Conservation (phyloP, 1,139 yeast genomes). For the Candida sp. region DNA sequence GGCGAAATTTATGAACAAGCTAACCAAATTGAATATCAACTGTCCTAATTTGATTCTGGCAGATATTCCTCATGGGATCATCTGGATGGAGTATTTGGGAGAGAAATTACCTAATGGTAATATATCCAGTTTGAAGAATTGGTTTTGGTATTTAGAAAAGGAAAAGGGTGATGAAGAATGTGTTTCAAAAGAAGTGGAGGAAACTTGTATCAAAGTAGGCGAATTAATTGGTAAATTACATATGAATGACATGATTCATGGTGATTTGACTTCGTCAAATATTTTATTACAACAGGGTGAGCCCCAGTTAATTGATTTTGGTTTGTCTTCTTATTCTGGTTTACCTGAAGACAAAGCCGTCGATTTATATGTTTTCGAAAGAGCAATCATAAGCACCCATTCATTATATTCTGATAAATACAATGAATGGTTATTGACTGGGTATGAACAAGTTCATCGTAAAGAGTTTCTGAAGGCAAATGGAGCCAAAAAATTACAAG, state of each 20-base stretch:
- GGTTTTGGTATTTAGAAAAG: slow-evolving; percentile 62
- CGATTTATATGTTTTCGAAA: slow-evolving; percentile 87
- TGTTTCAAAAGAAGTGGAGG: slow-evolving; percentile 33
- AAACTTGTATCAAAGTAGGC: slow-evolving; percentile 57
- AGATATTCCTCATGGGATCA: slow-evolving; percentile 74
- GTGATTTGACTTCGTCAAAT: slow-evolving; percentile 93
- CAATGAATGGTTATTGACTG: slow-evolving; percentile 69
- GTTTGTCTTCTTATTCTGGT: slow-evolving; percentile 72
- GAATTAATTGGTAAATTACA: slow-evolving; percentile 70
- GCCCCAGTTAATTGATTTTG: slow-evolving; percentile 86
- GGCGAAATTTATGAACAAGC: slow-evolving; percentile 68
- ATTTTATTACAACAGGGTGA: slow-evolving; percentile 50
- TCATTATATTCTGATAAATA: slow-evolving; percentile 67
- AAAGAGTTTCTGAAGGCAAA: slow-evolving; percentile 24
- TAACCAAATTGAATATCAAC: slow-evolving; percentile 51
- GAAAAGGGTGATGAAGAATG: slow-evolving; percentile 18
- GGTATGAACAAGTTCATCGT: slow-evolving; percentile 54
- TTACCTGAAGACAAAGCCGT: slow-evolving; percentile 94
- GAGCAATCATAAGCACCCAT: slow-evolving; percentile 91
- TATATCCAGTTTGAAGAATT: slow-evolving; percentile 64
- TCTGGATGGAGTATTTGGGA: slow-evolving; percentile 87
- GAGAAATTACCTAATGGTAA: slow-evolving; percentile 42
- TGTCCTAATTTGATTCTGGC: slow-evolving; percentile 71
- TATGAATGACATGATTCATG: slow-evolving; percentile 78
- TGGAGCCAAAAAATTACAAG: slow-evolving; percentile 39